Conservation (phyloP, 768 basidiomycete species). For the Lactifluus piperatus region DNA sequence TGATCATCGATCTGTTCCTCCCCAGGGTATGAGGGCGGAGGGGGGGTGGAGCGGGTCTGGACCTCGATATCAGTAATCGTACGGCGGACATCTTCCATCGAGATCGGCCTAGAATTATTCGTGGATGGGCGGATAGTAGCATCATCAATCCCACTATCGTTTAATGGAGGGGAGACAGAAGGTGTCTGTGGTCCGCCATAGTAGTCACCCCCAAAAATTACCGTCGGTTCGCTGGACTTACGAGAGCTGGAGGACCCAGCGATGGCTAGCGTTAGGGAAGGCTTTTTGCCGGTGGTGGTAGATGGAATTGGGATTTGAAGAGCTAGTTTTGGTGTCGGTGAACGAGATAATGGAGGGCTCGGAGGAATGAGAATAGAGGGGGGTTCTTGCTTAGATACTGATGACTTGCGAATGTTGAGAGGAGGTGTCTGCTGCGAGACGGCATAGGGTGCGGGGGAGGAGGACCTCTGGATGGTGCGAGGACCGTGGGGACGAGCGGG, state of each 20-base stretch:
- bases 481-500: conserved; percentile 43
- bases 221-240: neutral
- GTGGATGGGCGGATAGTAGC: conserved; percentile 35
- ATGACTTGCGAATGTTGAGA: conserved; percentile 34
- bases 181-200: conserved; percentile 20
- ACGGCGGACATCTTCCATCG: conserved; percentile 22
- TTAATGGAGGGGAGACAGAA: conserved; percentile 14
- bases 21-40: conserved; percentile 23
- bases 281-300: conserved; percentile 13
- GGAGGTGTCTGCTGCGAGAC: conserved; percentile 30
- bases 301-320: conserved; percentile 26
- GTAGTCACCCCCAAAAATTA: conserved; percentile 14
- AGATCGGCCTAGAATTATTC: conserved; percentile 18
- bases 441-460: conserved; percentile 32
- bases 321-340: conserved; percentile 25
- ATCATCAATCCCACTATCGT: conserved; percentile 30
- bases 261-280: conserved; percentile 20
- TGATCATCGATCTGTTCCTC: conserved; percentile 30
- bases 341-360: conserved; percentile 21
- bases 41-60: conserved; percentile 33
- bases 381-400: conserved; percentile 19
- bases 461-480: conserved; percentile 34
- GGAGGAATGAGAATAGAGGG: conserved; percentile 12
- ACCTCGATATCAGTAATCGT: conserved; percentile 22
- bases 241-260: conserved; percentile 1